phyloP scores from a whole-genome alignment of 768 basidiomycete species.

The Tulasnella sp. region DNA sequence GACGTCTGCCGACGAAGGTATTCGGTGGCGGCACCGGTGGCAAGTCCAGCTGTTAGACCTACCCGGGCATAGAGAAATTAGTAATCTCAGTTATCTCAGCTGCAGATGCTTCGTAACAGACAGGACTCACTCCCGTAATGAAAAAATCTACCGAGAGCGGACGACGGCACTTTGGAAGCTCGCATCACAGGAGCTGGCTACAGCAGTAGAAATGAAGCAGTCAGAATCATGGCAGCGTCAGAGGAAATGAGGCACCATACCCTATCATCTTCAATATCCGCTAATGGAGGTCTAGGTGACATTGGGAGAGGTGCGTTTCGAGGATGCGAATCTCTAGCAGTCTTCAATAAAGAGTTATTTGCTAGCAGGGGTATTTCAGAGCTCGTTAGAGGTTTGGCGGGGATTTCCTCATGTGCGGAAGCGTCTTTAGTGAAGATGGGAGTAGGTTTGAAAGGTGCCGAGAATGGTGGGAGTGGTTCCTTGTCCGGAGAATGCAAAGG shows the following conservation, averaged over 20 bases:
- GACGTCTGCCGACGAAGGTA: constrained; percentile 52
- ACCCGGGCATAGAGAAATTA: not conserved
- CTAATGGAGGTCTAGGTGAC: not conserved
- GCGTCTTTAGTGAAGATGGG: too few species aligned
- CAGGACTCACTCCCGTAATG: constrained; percentile 74
- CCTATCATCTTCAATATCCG: not conserved
- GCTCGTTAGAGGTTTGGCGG: not conserved
- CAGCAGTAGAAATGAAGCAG: constrained; percentile 8
- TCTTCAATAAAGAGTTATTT: not conserved
- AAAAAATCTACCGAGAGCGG: constrained; percentile 75
- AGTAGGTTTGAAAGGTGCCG: not conserved
- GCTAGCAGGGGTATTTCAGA: not conserved
- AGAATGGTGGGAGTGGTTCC: not conserved
- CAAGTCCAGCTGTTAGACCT: constrained; percentile 86
- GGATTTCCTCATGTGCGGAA: not conserved
- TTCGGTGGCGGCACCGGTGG: constrained; percentile 84
- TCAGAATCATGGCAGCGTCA: not conserved
- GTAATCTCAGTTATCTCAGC: too few species aligned
- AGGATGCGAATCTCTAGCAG: too few species aligned
- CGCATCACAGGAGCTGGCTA: constrained; percentile 20
- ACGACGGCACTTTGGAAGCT: constrained; percentile 82
- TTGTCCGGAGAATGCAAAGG: not conserved
- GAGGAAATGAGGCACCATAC: not conserved
- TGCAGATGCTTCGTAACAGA: not conserved
- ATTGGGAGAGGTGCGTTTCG: not conserved